Base-by-base conservation (phyloP, 495 filamentous ascomycete genomes). In the Margaritispora aquatica region DNA sequence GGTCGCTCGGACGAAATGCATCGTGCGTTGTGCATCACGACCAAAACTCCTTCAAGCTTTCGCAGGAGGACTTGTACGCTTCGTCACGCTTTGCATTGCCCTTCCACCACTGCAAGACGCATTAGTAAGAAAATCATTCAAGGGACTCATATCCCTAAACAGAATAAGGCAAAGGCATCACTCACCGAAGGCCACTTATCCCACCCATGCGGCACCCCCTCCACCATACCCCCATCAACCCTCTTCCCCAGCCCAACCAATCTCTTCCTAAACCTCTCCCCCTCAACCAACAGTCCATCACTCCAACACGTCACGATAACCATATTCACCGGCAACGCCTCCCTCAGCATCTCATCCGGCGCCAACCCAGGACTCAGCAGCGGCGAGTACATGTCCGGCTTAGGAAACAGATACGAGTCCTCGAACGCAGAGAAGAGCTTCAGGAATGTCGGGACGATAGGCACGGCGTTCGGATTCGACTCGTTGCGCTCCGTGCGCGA, bases 281-380 rank as follows among this genome's bases (percentile, higher is more conserved):
- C 90, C 68, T 97, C 92, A 0, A 78, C 79, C 27, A 91, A 71
- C 26, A 97, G 72, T 85, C 92, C 92, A 68, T 96, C 92, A 83
- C 84, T 93, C 71, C 94, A 89, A 70, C 90, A 95, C 5, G 88
- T 84, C 60, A 84, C 88, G 49, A 97, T 66, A 23, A 81, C 80
- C 21, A 90, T 77, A 48, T 88, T 78, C 13, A 77, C 71, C 0
- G 88, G 87, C 20, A 91, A 67, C 2, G 68, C 75, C 3, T 74
- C 71, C 20, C 51, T 55, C 21, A 89, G 68, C 51, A 80, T 68
- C 34, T 77, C 70, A 49, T 80, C 75, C 0, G 77, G 70, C 19
- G 87, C 87, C 1, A 81, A 75, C 11, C 80, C 84, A 0, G 87
- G 87, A 26, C 76, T 81, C 0, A 87, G 77, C 66, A 76, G 85